These are phyloP conservation scores for Pythium brachiatum DNA, from an alignment of 352 stramenopile species.

Conservation along the genomic window DNA sequence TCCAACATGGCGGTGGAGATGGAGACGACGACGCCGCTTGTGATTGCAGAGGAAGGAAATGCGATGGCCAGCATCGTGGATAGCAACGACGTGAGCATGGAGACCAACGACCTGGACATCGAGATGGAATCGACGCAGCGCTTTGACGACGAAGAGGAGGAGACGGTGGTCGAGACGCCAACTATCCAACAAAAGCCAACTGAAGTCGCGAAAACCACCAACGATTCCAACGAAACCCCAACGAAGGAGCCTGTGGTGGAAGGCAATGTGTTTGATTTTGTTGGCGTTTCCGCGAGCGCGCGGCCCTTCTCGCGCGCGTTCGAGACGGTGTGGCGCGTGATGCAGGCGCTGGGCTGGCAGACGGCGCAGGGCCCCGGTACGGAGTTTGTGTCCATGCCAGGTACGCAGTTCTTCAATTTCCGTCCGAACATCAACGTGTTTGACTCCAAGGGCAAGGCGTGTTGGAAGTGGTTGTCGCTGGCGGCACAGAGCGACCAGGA, in stretches of 20 bases:
- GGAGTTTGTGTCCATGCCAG: conserved; percentile 72
- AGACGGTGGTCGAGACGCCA: background rate
- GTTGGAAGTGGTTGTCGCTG: conserved; percentile 71
- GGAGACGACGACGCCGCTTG: conserved; percentile 2
- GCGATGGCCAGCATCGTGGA: background rate
- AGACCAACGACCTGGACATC: conserved; percentile 8
- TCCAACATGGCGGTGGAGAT: conserved; percentile 7
- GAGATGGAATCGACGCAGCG: conserved; percentile 43
- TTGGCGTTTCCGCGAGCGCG: conserved; percentile 25
- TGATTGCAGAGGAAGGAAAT: background rate
- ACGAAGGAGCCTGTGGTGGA: background rate
- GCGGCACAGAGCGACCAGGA: conserved; percentile 28
- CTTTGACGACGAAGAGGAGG: conserved; percentile 29
- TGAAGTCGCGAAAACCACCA: background rate
- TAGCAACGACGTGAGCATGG: background rate
- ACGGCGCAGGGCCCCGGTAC: conserved; percentile 56
- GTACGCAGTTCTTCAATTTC: conserved; percentile 80
- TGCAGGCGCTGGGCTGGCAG: conserved; percentile 58
- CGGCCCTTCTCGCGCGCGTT: conserved; percentile 52
- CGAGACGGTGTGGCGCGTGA: conserved; percentile 37
- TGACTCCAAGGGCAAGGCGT: conserved; percentile 71
- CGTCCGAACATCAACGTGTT: conserved; percentile 83
- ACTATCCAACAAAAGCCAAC: background rate
- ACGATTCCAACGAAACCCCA: background rate
- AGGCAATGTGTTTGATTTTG: conserved; percentile 9